Evolutionary conservation across 2,329 filamentous ascomycete genomes (phyloP).

Genomic region (Penicillium sp.): DNA sequence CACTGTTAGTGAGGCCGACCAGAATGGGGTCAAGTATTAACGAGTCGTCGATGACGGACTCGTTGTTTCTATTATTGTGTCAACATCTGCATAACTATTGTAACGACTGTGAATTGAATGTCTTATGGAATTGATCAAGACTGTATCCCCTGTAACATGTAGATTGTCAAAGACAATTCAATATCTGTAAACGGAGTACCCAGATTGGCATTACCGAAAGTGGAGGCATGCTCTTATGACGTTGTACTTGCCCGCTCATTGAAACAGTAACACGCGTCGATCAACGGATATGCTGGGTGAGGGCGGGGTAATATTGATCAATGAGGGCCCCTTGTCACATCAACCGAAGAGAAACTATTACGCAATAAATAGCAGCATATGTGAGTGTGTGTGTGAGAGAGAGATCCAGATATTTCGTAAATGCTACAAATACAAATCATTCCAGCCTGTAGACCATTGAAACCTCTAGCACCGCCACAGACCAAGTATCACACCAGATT

Average conservation of each 20-base stretch:
- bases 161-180: too few relatives aligned
- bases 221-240: too few relatives aligned
- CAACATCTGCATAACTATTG: neutral
- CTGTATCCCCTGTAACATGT: neutral
- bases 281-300: neutral
- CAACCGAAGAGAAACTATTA: neutral
- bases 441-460: slow-evolving; percentile 1
- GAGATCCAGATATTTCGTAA: slow-evolving; percentile 5
- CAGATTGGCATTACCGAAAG: too few relatives aligned
- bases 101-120: neutral
- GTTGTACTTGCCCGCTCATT: neutral
- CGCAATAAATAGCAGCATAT: neutral
- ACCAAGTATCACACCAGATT: neutral
- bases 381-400: neutral
- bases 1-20: slow-evolving; percentile 27
- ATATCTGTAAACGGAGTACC: too few relatives aligned
- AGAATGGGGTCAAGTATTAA: slow-evolving; percentile 15
- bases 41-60: neutral
- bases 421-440: slow-evolving; percentile 9
- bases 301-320: neutral
- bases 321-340: neutral
- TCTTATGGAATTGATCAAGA: neutral
- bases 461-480: slow-evolving; percentile 6
- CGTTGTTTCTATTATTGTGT: slow-evolving; percentile 2
- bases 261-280: neutral